A percentile compares a stretch with the other conserved stretches of the same genome.
Evolutionary conservation across 805 yeast species (phyloP).

Genomic region (Ascoidea asiatica): DNA sequence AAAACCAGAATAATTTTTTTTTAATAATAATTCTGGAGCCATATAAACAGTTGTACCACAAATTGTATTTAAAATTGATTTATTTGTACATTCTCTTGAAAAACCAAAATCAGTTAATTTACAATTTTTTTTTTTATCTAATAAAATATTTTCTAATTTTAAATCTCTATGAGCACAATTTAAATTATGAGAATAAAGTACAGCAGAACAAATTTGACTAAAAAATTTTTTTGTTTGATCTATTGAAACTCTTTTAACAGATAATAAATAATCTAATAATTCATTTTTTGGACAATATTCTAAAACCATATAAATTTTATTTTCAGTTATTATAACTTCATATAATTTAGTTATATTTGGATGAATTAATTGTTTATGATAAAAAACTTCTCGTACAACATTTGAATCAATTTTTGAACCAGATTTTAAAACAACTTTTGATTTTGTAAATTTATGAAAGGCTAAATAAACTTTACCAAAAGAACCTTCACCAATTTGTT

Average conservation of each 20-base stretch:
- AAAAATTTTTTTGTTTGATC: constrained; percentile 41
- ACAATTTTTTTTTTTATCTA: constrained; percentile 42
- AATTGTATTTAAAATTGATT: constrained; percentile 56
- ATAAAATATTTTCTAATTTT: constrained; percentile 64
- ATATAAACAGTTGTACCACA: constrained; percentile 94
- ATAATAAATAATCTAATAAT: constrained; percentile 51
- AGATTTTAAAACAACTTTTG: constrained; percentile 76
- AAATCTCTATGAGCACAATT: constrained; percentile 79
- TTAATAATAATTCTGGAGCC: constrained; percentile 83
- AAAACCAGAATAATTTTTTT: constrained; percentile 63
- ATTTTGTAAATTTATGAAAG: constrained; percentile 55
- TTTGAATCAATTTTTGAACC: constrained; percentile 71
- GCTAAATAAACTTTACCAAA: constrained; percentile 90
- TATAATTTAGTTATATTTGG: constrained; percentile 74
- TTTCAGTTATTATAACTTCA: constrained; percentile 75
- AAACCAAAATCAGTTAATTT: constrained; percentile 91
- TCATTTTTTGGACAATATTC: constrained; percentile 84
- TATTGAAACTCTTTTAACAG: constrained; percentile 32
- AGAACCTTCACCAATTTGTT: constrained; percentile 81
- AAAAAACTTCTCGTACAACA: constrained; percentile 80
- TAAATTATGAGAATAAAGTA: constrained; percentile 58
- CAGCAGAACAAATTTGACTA: constrained; percentile 47
- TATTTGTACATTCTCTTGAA: constrained; percentile 58
- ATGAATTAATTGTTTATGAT: constrained; percentile 72
- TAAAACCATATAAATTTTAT: constrained; percentile 70